Evolutionary conservation across 176 grass and related monocot species (phyloP).

Genomic region (Avena insularis): DNA sequence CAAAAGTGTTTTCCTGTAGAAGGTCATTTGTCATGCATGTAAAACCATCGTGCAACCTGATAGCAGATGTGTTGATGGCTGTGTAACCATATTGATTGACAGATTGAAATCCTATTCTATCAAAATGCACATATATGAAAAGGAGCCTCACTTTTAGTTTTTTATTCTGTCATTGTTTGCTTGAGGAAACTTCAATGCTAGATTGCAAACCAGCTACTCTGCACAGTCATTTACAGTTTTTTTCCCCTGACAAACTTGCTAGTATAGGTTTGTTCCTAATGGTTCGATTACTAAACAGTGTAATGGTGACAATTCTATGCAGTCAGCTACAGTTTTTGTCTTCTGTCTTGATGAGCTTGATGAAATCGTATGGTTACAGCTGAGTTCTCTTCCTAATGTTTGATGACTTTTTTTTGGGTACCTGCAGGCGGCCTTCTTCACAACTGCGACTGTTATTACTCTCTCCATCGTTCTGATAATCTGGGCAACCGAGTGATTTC

Average conservation of each 20-base stretch:
- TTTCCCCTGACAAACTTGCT: neutral
- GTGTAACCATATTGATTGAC: neutral
- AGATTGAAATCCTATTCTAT: neutral
- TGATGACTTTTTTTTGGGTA: neutral
- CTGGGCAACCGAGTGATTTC: conserved; percentile 37
- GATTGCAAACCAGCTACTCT: neutral
- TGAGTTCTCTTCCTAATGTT: neutral
- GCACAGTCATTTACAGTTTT: neutral
- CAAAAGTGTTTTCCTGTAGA: neutral
- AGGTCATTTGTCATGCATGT: conserved; percentile 11
- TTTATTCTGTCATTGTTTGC: neutral
- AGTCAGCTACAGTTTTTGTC: neutral
- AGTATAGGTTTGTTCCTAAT: neutral
- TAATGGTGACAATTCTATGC: no score
- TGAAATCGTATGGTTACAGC: neutral
- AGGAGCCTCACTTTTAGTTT: neutral
- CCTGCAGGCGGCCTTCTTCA: conserved; percentile 50
- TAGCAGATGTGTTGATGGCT: neutral
- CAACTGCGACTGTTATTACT: conserved; percentile 4
- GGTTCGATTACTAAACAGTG: neutral
- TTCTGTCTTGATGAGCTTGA: neutral
- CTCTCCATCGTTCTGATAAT: conserved; percentile 45
- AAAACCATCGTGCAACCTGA: neutral
- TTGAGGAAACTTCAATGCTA: neutral
- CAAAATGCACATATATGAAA: neutral